phyloP scores from a whole-genome alignment of 2,329 filamentous ascomycete genomes.

The Chalara sp. region DNA sequence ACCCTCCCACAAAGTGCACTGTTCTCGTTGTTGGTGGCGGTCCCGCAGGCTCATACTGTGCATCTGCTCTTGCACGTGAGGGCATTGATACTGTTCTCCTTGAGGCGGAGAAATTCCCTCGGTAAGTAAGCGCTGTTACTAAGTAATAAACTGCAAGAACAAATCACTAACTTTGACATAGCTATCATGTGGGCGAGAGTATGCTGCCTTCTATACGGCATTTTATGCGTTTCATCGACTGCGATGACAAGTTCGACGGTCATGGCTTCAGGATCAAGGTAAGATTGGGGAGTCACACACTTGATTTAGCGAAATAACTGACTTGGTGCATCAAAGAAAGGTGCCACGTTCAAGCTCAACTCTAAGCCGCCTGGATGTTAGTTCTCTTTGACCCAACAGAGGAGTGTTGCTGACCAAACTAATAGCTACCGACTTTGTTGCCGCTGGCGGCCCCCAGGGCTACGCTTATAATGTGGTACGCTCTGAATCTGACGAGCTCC shows the following conservation, averaged over 20 bases:
- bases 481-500: slow-evolving; percentile 37
- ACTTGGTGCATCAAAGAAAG: not conserved
- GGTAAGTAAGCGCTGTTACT: slow-evolving; percentile 17
- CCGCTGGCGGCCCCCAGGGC: slow-evolving; percentile 26
- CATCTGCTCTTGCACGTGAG: slow-evolving; percentile 36
- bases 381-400: not conserved
- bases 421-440: not conserved
- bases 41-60: slow-evolving; percentile 37
- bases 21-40: slow-evolving; percentile 14
- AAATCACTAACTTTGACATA: not conserved
- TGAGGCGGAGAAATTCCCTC: slow-evolving; percentile 37
- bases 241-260: slow-evolving; percentile 30
- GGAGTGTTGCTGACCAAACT: not conserved
- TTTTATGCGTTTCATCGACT: slow-evolving; percentile 37
- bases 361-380: not conserved
- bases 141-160: not conserved
- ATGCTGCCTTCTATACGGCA: slow-evolving; percentile 32
- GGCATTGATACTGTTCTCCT: slow-evolving; percentile 36
- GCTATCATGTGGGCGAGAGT: slow-evolving; percentile 32
- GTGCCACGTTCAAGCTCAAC: not conserved
- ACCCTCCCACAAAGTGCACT: not conserved
- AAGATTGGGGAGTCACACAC: not conserved
- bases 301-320: not conserved
- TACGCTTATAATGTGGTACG: slow-evolving; percentile 40
- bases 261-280: slow-evolving; percentile 37